Evolutionary conservation across 352 stramenopile genomes (phyloP), one percentile per base, ranked within the genome.

Genomic region (Phytophthora parvispora): DNA sequence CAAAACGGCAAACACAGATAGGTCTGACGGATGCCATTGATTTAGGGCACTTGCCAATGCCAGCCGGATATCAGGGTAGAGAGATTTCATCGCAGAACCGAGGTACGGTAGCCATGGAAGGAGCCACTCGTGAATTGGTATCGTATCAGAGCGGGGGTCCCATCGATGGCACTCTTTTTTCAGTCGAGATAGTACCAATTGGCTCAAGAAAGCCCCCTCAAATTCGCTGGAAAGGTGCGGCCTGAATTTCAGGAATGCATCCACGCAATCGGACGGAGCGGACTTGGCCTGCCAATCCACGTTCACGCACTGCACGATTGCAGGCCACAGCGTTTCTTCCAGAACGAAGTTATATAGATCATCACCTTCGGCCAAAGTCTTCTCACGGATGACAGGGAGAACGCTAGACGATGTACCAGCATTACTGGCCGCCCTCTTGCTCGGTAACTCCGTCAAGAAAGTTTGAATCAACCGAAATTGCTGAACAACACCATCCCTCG

Each of bases 311-410:
- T 93, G 86, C 34, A 83, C 77, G 55, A 89, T 75, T 15, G 79
- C 74, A 20, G 84, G 84, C 88, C 88, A 95, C 12, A 95, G 66
- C 5, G 80, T 78, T 66, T 94, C 84, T 59, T 95, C 88, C 31
- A 95, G 61, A 4, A 95, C 81, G 40, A 81, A 87, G 54, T 95
- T 95, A 71, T 93, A 94, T 12, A 93, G 58, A 27, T 93, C 83
- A 50, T 90, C 81, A 10, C 83, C 82, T 18, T 84, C 65, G 4
- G 69, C 78, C 65, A 81, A 79, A 0, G 77, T 74, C 49, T 92
- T 90, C 38, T 93, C 84, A 38, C 80, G 80, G 48, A 95, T 93
- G 16, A 91, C 71, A 10, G 87, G 81, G 28, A 93, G 86, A 13
- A 92, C 72, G 49, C 69, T 74, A 24, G 69, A 56, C 25, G 63